Evolutionary conservation across 768 basidiomycete species (phyloP).

Genomic region (Floccularia luteovirens): DNA sequence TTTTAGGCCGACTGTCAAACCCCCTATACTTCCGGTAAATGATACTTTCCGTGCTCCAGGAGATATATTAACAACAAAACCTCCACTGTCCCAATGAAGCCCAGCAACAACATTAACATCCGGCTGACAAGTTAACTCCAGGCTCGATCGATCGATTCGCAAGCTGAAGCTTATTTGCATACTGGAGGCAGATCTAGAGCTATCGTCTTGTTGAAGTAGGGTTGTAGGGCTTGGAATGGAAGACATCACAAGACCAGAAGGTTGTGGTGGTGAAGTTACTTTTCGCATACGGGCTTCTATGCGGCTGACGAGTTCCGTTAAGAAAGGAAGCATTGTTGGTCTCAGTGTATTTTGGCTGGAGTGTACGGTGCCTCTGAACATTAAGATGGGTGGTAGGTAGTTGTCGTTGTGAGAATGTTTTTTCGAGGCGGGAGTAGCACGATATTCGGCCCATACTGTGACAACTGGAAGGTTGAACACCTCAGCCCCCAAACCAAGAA

Average conservation of each 20-base stretch:
- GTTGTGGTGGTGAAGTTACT: conserved; percentile 27
- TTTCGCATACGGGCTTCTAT: conserved; percentile 67
- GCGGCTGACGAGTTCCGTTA: conserved; percentile 65
- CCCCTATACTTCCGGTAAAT: conserved; percentile 75
- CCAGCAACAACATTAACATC: conserved; percentile 91
- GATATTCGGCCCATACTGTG: conserved; percentile 80
- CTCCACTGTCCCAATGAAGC: conserved; percentile 91
- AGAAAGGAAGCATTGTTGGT: conserved; percentile 79
- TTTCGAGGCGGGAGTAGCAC: conserved; percentile 41
- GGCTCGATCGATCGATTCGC: conserved; percentile 83
- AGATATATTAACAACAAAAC: conserved; percentile 73
- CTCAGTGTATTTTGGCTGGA: conserved; percentile 80
- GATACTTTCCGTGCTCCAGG: conserved; percentile 66
- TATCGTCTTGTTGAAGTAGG: conserved; percentile 8
- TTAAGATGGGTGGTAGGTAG: conserved; percentile 49
- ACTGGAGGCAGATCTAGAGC: conserved; percentile 28
- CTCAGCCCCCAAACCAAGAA: conserved; percentile 49
- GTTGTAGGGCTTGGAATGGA: conserved; percentile 6
- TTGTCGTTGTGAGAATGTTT: conserved; percentile 23
- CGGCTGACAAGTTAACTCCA: conserved; percentile 83
- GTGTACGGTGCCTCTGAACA: conserved; percentile 86
- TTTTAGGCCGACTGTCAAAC: conserved; percentile 72
- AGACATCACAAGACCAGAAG: conserved; percentile 9
- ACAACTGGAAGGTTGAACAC: conserved; percentile 68
- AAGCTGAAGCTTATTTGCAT: conserved; percentile 81